Base-by-base conservation (phyloP, 2,329 filamentous ascomycete species). In the Trichothecium roseum region DNA sequence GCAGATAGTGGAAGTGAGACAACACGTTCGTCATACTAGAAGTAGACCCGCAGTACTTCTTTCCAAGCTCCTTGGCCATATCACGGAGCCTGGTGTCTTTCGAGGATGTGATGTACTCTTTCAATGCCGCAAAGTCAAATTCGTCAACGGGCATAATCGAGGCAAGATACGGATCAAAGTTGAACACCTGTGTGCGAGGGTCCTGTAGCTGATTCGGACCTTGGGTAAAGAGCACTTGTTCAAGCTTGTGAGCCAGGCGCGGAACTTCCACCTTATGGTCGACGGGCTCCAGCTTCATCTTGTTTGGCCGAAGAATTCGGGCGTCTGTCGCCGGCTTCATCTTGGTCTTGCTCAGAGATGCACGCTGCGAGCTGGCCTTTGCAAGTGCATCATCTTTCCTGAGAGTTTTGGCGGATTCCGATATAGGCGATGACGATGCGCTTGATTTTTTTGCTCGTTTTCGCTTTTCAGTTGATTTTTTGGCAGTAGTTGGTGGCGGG, bases 91-190 rank as follows among this genome's bases (percentile, higher is more conserved):
- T 75, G 5, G 62, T 58, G 52, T 98, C 91, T 53, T 84, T 79
- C 8, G 89, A 96, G 1, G 91, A 95, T 0, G 88, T 95, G 44
- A 94, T 78, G 56, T 94, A 98, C 42, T 79, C 71, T 54, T 84
- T 85, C 36, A 98, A 59, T 4, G 86, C 79, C 39, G 84, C 73
- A 56, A 94, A 98, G 51, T 98, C 85, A 51, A 98, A 98, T 51
- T 98, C 85, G 3, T 74, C 66, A 13, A 91, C 79, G 2, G 91
- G 88, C 86, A 96, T 96, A 48, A 98, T 93, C 35, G 78, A 78
- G 40, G 87, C 77, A 15, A 98, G 70, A 51, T 95, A 95, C 0
- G 93, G 91, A 52, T 98, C 89, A 49, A 98, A 98, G 55, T 98
- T 98, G 69, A 78, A 98, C 6, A 96, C 86, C 14, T 78, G 73